These are phyloP conservation scores for Chlorella ohadii DNA, from an alignment of 139 green algal genomes.

Conservation along the genomic window DNA sequence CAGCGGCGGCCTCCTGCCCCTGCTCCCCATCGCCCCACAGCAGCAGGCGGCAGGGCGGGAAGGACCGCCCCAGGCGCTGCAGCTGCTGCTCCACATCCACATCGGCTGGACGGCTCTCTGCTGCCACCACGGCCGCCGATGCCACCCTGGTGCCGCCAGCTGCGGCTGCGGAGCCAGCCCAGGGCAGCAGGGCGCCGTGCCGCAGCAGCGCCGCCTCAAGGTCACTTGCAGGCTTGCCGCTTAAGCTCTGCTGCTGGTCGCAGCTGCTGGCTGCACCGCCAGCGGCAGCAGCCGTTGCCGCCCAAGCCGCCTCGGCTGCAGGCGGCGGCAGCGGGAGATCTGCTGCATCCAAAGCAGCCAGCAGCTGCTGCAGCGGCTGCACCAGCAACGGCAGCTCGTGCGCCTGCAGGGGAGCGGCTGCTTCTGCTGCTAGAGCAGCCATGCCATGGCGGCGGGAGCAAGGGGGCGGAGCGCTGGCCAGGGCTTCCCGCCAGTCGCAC, in stretches of 20 bases:
- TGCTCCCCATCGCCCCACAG: constrained; percentile 43
- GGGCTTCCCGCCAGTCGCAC: constrained; percentile 65
- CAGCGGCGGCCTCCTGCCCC: constrained; percentile 46
- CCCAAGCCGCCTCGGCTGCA: neutral
- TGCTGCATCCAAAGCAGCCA: constrained; percentile 7
- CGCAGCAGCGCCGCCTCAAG: constrained; percentile 17
- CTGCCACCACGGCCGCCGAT: neutral
- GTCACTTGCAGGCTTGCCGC: neutral
- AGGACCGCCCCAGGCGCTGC: neutral
- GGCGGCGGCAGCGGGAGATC: constrained; percentile 21
- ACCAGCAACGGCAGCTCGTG: constrained; percentile 46
- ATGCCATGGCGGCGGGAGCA: constrained; percentile 54
- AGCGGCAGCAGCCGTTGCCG: neutral
- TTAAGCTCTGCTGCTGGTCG: neutral
- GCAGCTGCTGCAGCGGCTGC: constrained; percentile 18
- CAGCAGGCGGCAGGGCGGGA: constrained; percentile 44
- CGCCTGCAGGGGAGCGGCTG: neutral
- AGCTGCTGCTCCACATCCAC: neutral
- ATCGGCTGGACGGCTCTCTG: neutral
- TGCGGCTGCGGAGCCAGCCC: no score
- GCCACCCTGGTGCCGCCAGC: neutral
- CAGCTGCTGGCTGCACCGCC: no score
- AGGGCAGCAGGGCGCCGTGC: constrained; percentile 1
- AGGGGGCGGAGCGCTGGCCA: constrained; percentile 58
- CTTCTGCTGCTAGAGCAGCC: constrained; percentile 30